phyloP scores from a whole-genome alignment of 805 yeast genomes.

The Wickerhamiella musiphila region DNA sequence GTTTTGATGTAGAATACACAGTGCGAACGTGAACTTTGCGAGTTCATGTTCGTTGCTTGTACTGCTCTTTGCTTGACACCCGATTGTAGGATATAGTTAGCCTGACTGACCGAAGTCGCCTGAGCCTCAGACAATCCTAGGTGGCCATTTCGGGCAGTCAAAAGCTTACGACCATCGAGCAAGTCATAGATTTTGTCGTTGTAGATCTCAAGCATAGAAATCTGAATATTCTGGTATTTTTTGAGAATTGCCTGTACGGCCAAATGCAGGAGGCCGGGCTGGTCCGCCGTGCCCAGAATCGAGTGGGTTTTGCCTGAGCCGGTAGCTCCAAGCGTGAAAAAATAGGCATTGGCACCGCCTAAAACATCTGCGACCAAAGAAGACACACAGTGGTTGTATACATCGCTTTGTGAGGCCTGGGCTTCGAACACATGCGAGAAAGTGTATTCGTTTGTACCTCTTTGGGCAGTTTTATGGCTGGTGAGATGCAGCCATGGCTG shows the following conservation, averaged over 20 bases:
- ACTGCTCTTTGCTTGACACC: conserved; percentile 28
- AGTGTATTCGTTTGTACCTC: conserved; percentile 4
- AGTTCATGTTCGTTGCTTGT: conserved; percentile 28
- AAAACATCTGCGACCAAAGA: conserved; percentile 21
- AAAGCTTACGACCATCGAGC: conserved; percentile 9
- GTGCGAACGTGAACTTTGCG: conserved; percentile 33
- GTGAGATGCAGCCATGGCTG: conserved; percentile 15
- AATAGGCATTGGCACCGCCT: conserved; percentile 24
- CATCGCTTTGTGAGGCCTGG: conserved; percentile 19
- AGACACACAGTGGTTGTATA: conserved; percentile 23
- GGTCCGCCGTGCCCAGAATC: conserved; percentile 16
- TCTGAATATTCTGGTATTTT: conserved; percentile 18
- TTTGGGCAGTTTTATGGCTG: conserved; percentile 1
- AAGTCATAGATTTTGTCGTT: conserved; percentile 31
- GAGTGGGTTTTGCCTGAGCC: conserved; percentile 31
- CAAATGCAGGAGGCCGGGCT: conserved; percentile 25
- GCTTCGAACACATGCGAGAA: conserved; percentile 4
- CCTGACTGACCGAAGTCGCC: conserved; percentile 24
- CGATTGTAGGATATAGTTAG: conserved; percentile 23
- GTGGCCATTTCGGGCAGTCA: conserved; percentile 14
- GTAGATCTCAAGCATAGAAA: conserved; percentile 38
- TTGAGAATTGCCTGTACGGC: conserved; percentile 22
- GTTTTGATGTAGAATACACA: conserved; percentile 31
- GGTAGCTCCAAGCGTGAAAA: conserved; percentile 37
- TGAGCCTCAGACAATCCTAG: conserved; percentile 26